phyloP scores from a whole-genome alignment of 176 grass and related monocot genomes.

The Eragrostis curvula region DNA sequence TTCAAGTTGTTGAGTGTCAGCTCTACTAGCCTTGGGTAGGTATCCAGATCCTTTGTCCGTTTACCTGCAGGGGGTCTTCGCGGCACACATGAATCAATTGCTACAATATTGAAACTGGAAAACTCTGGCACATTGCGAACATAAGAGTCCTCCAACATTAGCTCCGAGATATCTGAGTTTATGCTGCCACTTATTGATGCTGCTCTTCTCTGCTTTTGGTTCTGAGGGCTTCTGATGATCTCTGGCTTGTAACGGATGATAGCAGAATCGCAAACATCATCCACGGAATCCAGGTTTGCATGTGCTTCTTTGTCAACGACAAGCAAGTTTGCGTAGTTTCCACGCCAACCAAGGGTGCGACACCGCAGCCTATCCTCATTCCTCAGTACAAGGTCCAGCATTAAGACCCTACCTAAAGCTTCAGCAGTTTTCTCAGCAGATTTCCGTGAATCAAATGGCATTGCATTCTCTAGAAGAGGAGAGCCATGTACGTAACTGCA shows the following conservation, averaged over 20 bases:
- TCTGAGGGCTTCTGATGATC: constrained; percentile 55
- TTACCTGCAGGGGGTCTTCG: constrained; percentile 85
- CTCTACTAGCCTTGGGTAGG: constrained; percentile 84
- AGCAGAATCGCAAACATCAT: constrained; percentile 54
- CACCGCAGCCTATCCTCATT: constrained; percentile 94
- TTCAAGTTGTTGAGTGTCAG: constrained; percentile 79
- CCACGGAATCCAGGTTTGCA: constrained; percentile 71
- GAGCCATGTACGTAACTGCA: constrained; percentile 94
- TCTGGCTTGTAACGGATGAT: constrained; percentile 63
- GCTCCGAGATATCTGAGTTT: constrained; percentile 50
- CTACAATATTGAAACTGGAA: constrained; percentile 71
- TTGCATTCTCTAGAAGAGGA: constrained; percentile 69
- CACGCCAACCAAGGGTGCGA: constrained; percentile 88
- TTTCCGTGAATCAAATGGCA: constrained; percentile 64
- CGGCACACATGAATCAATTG: constrained; percentile 90
- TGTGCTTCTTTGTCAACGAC: constrained; percentile 62
- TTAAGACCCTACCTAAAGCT: constrained; percentile 85
- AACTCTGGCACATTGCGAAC: constrained; percentile 40
- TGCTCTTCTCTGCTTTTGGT: constrained; percentile 70
- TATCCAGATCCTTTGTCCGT: constrained; percentile 82
- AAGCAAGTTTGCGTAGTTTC: constrained; percentile 90
- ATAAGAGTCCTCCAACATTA: constrained; percentile 40
- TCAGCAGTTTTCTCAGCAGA: constrained; percentile 81
- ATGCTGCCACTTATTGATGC: constrained; percentile 76
- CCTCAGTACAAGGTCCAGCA: constrained; percentile 86